Conservation (phyloP, 257 asterid genomes). For the Gardenia jasminoides region DNA sequence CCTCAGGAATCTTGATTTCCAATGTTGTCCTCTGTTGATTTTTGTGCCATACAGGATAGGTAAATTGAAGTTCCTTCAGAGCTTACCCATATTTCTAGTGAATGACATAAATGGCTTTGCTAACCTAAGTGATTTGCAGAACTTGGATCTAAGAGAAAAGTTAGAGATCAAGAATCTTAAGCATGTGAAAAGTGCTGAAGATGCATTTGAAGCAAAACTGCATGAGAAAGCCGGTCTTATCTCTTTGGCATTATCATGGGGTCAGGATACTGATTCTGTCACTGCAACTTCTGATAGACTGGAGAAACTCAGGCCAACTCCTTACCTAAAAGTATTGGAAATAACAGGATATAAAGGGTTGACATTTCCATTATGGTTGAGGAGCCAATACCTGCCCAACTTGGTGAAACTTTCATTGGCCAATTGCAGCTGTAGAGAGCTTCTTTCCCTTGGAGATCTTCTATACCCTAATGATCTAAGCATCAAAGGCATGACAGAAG, state of each 20-base stretch:
- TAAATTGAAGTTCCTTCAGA: slow-evolving; percentile 18
- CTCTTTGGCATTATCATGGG: slow-evolving; percentile 10
- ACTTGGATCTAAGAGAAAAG: slow-evolving; percentile 6
- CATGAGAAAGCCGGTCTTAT: slow-evolving; percentile 5
- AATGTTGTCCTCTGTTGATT: slow-evolving; percentile 3
- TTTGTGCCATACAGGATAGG: slow-evolving; percentile 12
- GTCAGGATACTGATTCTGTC: not conserved
- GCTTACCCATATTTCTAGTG: not conserved
- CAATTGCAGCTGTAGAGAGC: slow-evolving; percentile 17
- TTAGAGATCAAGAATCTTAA: slow-evolving; percentile 20
- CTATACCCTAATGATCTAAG: slow-evolving; percentile 14
- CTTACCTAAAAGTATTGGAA: slow-evolving; percentile 11
- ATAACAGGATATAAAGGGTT: slow-evolving; percentile 2
- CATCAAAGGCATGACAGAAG: slow-evolving; percentile 13
- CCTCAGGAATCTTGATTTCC: slow-evolving; percentile 19
- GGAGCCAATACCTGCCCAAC: too few relatives aligned
- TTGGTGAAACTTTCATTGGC: slow-evolving; percentile 19
- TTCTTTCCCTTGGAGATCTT: slow-evolving; percentile 15
- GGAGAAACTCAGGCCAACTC: slow-evolving; percentile 13
- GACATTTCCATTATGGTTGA: too few relatives aligned
- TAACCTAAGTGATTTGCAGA: slow-evolving; percentile 13
- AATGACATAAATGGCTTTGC: not conserved
- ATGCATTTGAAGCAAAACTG: slow-evolving; percentile 15
- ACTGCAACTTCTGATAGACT: slow-evolving; percentile 12
- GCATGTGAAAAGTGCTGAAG: not conserved